Percentiles rank a stretch among this genome's conserved stretches.
phyloP scores from a whole-genome alignment of 108 stramenopile species.

The Craspedostauros australis region DNA sequence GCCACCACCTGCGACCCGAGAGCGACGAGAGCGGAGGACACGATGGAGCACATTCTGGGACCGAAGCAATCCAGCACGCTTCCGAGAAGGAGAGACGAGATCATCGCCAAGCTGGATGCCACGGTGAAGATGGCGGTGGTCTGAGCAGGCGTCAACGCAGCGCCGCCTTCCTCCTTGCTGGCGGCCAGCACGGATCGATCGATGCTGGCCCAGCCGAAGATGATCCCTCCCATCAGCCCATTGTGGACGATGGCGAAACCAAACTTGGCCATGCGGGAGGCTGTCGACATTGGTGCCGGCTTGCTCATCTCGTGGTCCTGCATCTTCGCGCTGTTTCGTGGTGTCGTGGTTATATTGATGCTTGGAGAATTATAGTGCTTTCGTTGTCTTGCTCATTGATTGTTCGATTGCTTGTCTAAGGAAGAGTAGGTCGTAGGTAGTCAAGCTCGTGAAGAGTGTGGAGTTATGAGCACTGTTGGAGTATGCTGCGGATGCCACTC shows the following conservation, averaged over 20 bases:
- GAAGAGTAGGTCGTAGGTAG: too few relatives aligned
- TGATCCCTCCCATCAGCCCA: conserved; percentile 22
- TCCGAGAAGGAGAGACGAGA: conserved; percentile 26
- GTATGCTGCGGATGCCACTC: too few relatives aligned
- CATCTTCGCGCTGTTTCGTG: too few relatives aligned
- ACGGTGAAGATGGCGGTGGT: conserved; percentile 21
- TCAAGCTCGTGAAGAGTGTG: too few relatives aligned
- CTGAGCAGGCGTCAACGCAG: conserved; percentile 10
- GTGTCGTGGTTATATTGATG: too few relatives aligned
- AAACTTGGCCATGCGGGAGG: too few relatives aligned
- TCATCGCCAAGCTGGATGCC: conserved; percentile 19
- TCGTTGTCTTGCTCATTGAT: too few relatives aligned
- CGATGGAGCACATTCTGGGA: conserved; percentile 19
- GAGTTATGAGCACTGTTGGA: too few relatives aligned
- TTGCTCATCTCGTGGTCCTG: too few relatives aligned
- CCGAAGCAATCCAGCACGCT: conserved; percentile 24
- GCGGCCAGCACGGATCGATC: conserved; percentile 26
- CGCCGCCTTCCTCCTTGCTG: conserved; percentile 18
- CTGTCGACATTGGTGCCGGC: too few relatives aligned
- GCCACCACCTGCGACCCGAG: conserved; percentile 20
- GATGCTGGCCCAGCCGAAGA: conserved; percentile 42
- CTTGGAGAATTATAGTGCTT: too few relatives aligned
- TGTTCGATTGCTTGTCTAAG: too few relatives aligned
- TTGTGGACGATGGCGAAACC: conserved; percentile 28
- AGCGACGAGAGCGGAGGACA: conserved; percentile 8